These are phyloP conservation scores for Vigna mungo DNA, from an alignment of 306 rosid species.

Conservation along the genomic window DNA sequence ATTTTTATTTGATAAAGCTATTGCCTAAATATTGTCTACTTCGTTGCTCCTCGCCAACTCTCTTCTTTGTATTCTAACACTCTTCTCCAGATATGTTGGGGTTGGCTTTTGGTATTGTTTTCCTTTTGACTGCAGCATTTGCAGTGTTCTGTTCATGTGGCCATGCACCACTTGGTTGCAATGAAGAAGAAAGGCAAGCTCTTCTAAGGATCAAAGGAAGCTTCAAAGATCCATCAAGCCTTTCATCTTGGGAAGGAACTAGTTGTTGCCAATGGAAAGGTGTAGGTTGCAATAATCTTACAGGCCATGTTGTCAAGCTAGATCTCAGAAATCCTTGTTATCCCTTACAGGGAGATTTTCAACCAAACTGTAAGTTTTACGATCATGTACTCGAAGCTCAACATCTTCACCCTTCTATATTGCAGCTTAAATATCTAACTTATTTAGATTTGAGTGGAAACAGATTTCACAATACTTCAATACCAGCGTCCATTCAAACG, in stretches of 20 bases:
- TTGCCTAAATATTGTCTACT: not conserved
- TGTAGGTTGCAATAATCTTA: not conserved
- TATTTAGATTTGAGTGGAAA: slow-evolving; percentile 48
- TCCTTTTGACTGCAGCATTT: not conserved
- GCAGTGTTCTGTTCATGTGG: too few species aligned
- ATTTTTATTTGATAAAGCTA: too few species aligned
- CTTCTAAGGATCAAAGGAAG: too few species aligned
- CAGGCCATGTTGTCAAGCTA: slow-evolving; percentile 42
- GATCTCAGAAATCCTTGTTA: slow-evolving; percentile 27
- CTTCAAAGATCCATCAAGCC: too few species aligned
- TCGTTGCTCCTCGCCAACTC: not conserved
- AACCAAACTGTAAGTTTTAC: not conserved
- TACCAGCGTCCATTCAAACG: slow-evolving; percentile 33
- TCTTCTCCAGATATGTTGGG: not conserved
- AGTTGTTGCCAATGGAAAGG: too few species aligned
- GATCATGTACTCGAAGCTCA: slow-evolving; percentile 1
- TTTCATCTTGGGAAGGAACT: too few species aligned
- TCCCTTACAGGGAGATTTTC: not conserved
- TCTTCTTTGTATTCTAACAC: not conserved
- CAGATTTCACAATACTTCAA: slow-evolving; percentile 4
- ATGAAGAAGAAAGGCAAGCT: too few species aligned
- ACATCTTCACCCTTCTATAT: slow-evolving; percentile 15
- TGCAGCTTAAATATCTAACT: slow-evolving; percentile 24
- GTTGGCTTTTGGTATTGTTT: not conserved
- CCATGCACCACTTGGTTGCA: too few species aligned